Evolutionary conservation across 2,329 filamentous ascomycete genomes (phyloP).

Genomic region (Fusarium armeniacum): DNA sequence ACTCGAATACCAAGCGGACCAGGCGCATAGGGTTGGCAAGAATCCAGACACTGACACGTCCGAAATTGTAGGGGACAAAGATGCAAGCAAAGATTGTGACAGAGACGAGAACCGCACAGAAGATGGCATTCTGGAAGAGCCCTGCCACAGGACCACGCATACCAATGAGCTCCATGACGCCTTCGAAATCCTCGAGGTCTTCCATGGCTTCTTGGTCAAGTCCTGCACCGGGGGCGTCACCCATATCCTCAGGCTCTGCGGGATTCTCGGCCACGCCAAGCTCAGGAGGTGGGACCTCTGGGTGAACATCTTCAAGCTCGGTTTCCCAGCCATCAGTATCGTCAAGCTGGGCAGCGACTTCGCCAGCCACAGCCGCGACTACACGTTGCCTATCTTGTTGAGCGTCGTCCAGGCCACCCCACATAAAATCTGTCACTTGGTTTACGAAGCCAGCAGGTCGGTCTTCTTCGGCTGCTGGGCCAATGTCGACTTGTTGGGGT

Average conservation of each 20-base stretch:
- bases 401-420: constrained; percentile 66
- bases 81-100: constrained; percentile 88
- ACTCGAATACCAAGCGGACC: constrained; percentile 77
- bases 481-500: constrained; percentile 16
- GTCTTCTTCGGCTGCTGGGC: constrained; percentile 34
- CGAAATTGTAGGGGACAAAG: constrained; percentile 92
- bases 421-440: constrained; percentile 71
- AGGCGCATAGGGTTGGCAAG: constrained; percentile 84
- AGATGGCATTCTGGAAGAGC: constrained; percentile 93
- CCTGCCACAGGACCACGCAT: constrained; percentile 94
- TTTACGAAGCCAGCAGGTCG: constrained; percentile 48
- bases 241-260: constrained; percentile 63
- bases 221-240: constrained; percentile 75
- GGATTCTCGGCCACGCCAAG: constrained; percentile 45
- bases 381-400: constrained; percentile 54
- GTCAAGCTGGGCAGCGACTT: constrained; percentile 55
- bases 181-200: constrained; percentile 94
- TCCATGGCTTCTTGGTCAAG: constrained; percentile 83
- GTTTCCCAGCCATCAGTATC: constrained; percentile 55
- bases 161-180: constrained; percentile 94
- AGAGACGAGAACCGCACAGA: constrained; percentile 90
- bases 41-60: constrained; percentile 84
- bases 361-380: constrained; percentile 55
- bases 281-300: constrained; percentile 53
- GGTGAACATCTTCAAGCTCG: constrained; percentile 53